A percentile compares a stretch with the other conserved stretches of the same genome.
Evolutionary conservation across 345 rosid genomes (phyloP).

Genomic region (Salix purpurea): DNA sequence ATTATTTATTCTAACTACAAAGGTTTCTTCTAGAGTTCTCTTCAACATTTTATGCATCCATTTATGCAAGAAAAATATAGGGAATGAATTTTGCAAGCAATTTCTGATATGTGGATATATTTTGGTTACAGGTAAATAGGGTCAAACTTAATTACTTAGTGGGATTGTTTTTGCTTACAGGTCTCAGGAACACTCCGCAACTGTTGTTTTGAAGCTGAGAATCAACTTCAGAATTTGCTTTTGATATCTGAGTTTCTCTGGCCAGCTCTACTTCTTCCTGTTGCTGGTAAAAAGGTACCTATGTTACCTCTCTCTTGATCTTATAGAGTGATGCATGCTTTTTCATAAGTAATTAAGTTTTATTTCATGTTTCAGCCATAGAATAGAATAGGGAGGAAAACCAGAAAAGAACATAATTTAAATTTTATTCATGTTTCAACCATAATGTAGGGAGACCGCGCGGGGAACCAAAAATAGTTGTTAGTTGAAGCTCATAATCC

Average conservation of each 20-base stretch:
- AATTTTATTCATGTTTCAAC: not conserved
- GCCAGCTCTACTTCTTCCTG: slow-evolving; percentile 92
- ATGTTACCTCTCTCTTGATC: not conserved
- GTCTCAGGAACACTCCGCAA: slow-evolving; percentile 79
- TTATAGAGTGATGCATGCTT: not conserved
- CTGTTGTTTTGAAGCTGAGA: slow-evolving; percentile 92
- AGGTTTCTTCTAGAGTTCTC: slow-evolving; percentile 2
- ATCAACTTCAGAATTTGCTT: slow-evolving; percentile 76
- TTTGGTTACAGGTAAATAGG: slow-evolving; percentile 3
- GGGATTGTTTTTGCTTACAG: slow-evolving; percentile 36
- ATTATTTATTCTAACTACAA: slow-evolving; percentile 1
- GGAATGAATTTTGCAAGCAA: not conserved
- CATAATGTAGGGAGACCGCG: not conserved
- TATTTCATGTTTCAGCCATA: not conserved
- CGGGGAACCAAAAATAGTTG: not conserved
- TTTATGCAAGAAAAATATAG: not conserved
- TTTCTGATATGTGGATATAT: not conserved
- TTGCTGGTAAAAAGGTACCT: slow-evolving; percentile 76
- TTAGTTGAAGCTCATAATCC: not conserved
- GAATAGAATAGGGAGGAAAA: not conserved
- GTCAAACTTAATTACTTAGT: slow-evolving; percentile 1
- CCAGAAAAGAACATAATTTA: too few relatives aligned
- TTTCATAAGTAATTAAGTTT: not conserved
- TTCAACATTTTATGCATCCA: not conserved
- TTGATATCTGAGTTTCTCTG: slow-evolving; percentile 82